Conservation (phyloP, 176 grass and related monocot genomes). For the Triticum dicoccoides region DNA sequence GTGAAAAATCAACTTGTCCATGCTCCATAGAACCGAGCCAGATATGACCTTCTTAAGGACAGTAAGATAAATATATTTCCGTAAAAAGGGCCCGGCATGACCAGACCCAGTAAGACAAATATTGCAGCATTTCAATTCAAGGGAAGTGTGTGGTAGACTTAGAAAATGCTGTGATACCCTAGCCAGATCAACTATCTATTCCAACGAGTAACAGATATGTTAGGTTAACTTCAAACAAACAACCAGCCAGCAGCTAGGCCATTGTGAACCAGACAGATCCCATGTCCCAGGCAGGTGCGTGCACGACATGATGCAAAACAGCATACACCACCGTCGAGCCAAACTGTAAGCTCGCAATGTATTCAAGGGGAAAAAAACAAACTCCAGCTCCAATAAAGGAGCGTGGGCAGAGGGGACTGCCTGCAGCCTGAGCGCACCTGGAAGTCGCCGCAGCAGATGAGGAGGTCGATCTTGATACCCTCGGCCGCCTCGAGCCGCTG, state of each 20-base stretch:
- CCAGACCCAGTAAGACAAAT: neutral
- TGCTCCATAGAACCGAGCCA: neutral
- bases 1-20: neutral
- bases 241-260: neutral
- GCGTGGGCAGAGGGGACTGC: neutral
- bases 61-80: neutral
- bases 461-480: slow-evolving; percentile 83
- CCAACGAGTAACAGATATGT: neutral
- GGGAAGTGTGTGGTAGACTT: neutral
- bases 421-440: slow-evolving; percentile 46
- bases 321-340: neutral
- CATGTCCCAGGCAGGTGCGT: neutral
- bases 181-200: neutral
- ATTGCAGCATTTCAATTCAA: neutral
- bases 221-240: neutral
- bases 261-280: neutral
- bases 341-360: neutral
- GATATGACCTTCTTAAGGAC: neutral
- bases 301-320: neutral
- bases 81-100: neutral
- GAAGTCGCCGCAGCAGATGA: slow-evolving; percentile 87
- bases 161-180: neutral
- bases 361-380: neutral
- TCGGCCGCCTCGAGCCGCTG: slow-evolving; percentile 56
- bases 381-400: neutral